A percentile compares a stretch with the other conserved stretches of the same genome.
These are phyloP conservation scores for Fusarium kyushuense DNA, from an alignment of 2,329 filamentous ascomycete genomes.

Conservation along the genomic window DNA sequence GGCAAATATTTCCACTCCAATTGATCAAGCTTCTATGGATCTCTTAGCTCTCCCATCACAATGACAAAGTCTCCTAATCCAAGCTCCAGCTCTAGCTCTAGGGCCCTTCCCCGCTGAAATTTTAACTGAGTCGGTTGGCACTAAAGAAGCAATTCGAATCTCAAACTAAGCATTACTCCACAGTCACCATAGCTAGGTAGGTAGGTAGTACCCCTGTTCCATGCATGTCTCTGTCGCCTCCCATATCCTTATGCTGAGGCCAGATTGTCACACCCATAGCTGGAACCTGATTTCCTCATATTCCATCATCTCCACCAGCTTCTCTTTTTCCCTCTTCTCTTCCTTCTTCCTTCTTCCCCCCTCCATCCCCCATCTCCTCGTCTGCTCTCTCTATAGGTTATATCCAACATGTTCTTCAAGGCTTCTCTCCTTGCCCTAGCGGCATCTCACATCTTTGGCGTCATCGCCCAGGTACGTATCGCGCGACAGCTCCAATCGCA, in stretches of 20 bases:
- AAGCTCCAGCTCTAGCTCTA: conserved; percentile 8
- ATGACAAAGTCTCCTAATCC: conserved; percentile 19
- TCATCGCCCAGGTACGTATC: conserved; percentile 71
- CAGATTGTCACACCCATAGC: conserved; percentile 48
- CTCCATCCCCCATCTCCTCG: conserved; percentile 17
- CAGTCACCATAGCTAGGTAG: conserved; percentile 17
- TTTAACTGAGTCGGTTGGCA: conserved; percentile 1
- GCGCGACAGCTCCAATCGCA: conserved; percentile 11
- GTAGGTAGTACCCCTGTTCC: conserved; percentile 16
- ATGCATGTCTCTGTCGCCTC: conserved; percentile 31
- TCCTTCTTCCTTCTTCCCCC: conserved; percentile 16
- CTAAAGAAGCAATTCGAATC: conserved; percentile 4
- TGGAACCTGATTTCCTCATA: conserved; percentile 31
- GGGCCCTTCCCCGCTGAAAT: conserved; percentile 9
- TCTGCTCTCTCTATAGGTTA: conserved; percentile 28
- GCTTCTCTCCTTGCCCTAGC: conserved; percentile 78
- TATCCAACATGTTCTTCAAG: conserved; percentile 75
- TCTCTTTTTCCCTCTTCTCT: conserved; percentile 23
- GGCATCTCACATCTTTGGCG: conserved; percentile 75
- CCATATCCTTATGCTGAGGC: conserved; percentile 40
- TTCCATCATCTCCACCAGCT: conserved; percentile 40
- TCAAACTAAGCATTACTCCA: conserved; percentile 24
- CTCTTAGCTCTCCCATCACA: conserved; percentile 10
- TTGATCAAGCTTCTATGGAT: conserved; percentile 21
- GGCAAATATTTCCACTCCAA: neutral